A percentile compares a stretch with the other conserved stretches of the same genome.
Evolutionary conservation across 2,329 filamentous ascomycete genomes (phyloP).

Genomic region (Acephala macrosclerotiorum): DNA sequence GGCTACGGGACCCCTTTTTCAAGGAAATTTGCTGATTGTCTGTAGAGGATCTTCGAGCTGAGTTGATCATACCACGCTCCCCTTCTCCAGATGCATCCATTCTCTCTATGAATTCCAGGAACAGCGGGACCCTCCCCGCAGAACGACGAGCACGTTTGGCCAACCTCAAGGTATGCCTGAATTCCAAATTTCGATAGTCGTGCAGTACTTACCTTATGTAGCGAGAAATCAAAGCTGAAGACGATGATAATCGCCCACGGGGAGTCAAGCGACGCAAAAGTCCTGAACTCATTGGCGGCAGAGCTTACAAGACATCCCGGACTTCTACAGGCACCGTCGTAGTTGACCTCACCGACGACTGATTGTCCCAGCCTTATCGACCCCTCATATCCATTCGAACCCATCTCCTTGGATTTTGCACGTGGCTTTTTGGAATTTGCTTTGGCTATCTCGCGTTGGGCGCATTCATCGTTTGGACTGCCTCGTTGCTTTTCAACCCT

Average conservation of each 20-base stretch:
- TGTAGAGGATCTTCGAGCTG: slow-evolving; percentile 32
- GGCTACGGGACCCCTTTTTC: background rate
- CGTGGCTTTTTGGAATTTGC: too few relatives aligned
- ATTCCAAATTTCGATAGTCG: background rate
- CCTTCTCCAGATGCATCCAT: slow-evolving; percentile 27
- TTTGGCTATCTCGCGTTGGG: too few relatives aligned
- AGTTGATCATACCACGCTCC: slow-evolving; percentile 35
- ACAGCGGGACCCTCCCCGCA: background rate
- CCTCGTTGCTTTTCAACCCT: too few relatives aligned
- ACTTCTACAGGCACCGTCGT: slow-evolving; percentile 15
- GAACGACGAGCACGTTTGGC: slow-evolving; percentile 28
- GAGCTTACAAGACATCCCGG: slow-evolving; percentile 30
- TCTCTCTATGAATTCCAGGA: background rate
- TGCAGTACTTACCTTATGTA: slow-evolving; percentile 12
- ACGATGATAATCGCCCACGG: slow-evolving; percentile 10
- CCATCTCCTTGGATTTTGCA: too few relatives aligned
- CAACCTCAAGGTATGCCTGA: slow-evolving; percentile 30
- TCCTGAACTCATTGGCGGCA: slow-evolving; percentile 17
- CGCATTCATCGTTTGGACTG: too few relatives aligned
- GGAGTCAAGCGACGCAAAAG: slow-evolving; percentile 20
- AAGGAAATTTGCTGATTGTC: background rate
- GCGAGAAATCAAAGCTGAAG: slow-evolving; percentile 36
- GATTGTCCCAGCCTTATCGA: slow-evolving; percentile 6
- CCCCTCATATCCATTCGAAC: too few relatives aligned
- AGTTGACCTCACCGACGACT: slow-evolving; percentile 39